Evolutionary conservation across 2,329 filamentous ascomycete species (phyloP).

Genomic region (Xylariales sp.): DNA sequence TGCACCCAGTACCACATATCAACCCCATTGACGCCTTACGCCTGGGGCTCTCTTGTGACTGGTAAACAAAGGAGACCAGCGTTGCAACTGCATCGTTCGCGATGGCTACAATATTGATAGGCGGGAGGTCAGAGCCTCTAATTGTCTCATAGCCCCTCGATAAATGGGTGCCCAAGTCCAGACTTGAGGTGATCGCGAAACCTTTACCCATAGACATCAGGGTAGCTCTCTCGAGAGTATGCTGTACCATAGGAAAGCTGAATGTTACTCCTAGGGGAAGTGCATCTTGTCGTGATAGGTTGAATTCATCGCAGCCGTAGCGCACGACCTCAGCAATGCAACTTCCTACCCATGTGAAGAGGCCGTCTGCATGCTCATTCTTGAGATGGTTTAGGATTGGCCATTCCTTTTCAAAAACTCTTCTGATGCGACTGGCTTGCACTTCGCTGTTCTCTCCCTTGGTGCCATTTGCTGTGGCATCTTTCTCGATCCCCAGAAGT

Average conservation of each 20-base stretch:
- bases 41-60: constrained; percentile 54
- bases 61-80: constrained; percentile 70
- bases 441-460: constrained; percentile 13
- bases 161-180: constrained; percentile 57
- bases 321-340: constrained; percentile 70
- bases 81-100: constrained; percentile 80
- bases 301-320: constrained; percentile 44
- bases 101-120: constrained; percentile 68
- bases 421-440: constrained; percentile 39
- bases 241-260: constrained; percentile 66
- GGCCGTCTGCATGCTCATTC: constrained; percentile 65
- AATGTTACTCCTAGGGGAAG: constrained; percentile 66
- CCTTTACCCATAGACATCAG: constrained; percentile 69
- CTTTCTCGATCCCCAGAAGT: constrained; percentile 37
- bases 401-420: constrained; percentile 66
- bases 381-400: constrained; percentile 70
- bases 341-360: constrained; percentile 78
- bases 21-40: constrained; percentile 72
- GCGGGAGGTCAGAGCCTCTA: constrained; percentile 48
- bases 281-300: constrained; percentile 37
- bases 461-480: constrained; percentile 11
- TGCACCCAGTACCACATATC: constrained; percentile 77
- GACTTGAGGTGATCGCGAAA: constrained; percentile 56
- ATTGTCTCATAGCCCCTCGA: constrained; percentile 53
- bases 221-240: constrained; percentile 56